Evolutionary conservation across 805 yeast genomes (phyloP).

Genomic region (Pichia paraexigua): DNA sequence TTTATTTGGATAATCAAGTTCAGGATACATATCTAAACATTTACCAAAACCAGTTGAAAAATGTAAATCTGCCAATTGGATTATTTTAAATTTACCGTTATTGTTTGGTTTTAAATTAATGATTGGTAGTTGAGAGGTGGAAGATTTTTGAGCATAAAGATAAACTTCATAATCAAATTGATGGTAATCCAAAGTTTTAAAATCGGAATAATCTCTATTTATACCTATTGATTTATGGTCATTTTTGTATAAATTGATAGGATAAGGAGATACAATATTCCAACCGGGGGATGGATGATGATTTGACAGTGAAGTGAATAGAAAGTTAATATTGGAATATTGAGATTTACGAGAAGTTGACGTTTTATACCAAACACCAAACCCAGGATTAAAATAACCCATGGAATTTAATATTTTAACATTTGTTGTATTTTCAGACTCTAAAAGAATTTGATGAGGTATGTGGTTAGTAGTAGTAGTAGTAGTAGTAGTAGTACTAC

Average conservation of each 20-base stretch:
- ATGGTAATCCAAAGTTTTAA: constrained; percentile 7
- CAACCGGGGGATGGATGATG: constrained; percentile 47
- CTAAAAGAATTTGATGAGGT: neutral
- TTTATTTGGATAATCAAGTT: constrained; percentile 26
- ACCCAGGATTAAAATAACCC: constrained; percentile 13
- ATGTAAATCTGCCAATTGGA: constrained; percentile 90
- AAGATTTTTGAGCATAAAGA: constrained; percentile 9
- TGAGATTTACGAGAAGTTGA: neutral
- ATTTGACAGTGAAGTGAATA: constrained; percentile 70
- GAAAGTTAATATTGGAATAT: constrained; percentile 40
- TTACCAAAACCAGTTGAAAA: constrained; percentile 75
- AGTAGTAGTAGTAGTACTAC: no score
- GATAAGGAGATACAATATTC: constrained; percentile 24
- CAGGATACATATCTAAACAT: constrained; percentile 69
- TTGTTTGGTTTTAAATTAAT: constrained; percentile 37
- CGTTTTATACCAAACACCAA: constrained; percentile 52
- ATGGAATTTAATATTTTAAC: neutral
- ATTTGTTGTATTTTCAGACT: neutral
- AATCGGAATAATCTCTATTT: neutral
- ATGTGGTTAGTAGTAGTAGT: no score
- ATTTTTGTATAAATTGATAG: constrained; percentile 6
- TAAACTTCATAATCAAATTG: constrained; percentile 11
- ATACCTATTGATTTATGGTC: constrained; percentile 1
- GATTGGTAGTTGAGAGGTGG: constrained; percentile 22
- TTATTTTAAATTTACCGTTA: constrained; percentile 59